Percentiles rank a stretch among this genome's conserved stretches.
Evolutionary conservation across 805 yeast species (phyloP).

Genomic region (Kazachstania bromeliacearum): DNA sequence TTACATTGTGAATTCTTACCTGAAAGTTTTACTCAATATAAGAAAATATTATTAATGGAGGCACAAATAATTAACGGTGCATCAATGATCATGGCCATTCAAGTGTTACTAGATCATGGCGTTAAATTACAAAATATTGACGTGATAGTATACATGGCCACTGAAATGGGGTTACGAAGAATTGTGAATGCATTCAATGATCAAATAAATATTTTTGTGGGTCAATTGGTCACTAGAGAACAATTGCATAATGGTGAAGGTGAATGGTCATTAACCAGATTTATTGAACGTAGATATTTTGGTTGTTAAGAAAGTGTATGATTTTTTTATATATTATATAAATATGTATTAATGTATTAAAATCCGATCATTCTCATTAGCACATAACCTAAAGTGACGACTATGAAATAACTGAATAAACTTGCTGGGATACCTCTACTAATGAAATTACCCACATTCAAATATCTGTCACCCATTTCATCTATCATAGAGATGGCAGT

Average conservation of each 20-base stretch:
- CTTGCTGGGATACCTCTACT: constrained; percentile 88
- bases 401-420: constrained; percentile 57
- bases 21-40: constrained; percentile 16
- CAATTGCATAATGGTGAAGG: constrained; percentile 36
- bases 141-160: constrained; percentile 62
- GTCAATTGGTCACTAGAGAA: constrained; percentile 44
- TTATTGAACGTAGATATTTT: constrained; percentile 67
- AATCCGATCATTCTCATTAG: constrained; percentile 53
- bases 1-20: constrained; percentile 78
- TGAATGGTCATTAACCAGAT: constrained; percentile 57
- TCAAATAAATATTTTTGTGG: constrained; percentile 57
- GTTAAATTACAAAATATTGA: constrained; percentile 52
- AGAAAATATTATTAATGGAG: constrained; percentile 61
- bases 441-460: constrained; percentile 79
- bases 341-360: no score
- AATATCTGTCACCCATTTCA: constrained; percentile 82
- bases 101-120: constrained; percentile 75
- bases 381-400: constrained; percentile 71
- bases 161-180: constrained; percentile 69
- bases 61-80: constrained; percentile 90
- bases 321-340: no score
- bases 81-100: constrained; percentile 89
- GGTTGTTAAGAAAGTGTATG: no score
- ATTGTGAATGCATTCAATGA: constrained; percentile 62
- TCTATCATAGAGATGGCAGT: constrained; percentile 94